phyloP scores from a whole-genome alignment of 2,329 filamentous ascomycete species.

The Neoascochyta sp. region DNA sequence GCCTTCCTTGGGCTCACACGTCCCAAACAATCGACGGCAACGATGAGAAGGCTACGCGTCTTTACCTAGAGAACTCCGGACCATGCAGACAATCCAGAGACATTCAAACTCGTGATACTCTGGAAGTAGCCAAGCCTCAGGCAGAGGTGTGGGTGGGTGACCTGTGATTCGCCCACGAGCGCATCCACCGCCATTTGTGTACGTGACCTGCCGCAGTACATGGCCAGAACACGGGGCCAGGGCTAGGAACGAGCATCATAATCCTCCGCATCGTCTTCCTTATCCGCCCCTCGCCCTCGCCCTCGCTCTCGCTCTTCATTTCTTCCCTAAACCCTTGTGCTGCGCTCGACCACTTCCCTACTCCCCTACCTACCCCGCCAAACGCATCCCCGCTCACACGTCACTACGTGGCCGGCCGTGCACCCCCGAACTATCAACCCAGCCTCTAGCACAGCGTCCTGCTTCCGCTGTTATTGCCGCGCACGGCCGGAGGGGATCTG shows the following conservation, averaged over 20 bases:
- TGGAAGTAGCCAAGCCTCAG: slow-evolving; percentile 18
- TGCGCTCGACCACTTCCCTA: slow-evolving; percentile 7
- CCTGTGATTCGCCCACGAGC: slow-evolving; percentile 25
- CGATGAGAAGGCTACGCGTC: no score
- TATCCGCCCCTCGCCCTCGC: slow-evolving; percentile 4
- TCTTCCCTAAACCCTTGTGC: slow-evolving; percentile 5
- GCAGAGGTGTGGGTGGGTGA: slow-evolving; percentile 13
- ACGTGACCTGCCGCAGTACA: slow-evolving; percentile 24
- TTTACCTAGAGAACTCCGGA: no score
- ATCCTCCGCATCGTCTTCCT: slow-evolving; percentile 10
- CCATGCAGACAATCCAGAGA: slow-evolving; percentile 9
- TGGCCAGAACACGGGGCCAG: slow-evolving; percentile 24
- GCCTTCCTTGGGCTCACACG: no score
- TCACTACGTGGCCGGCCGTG: slow-evolving; percentile 22
- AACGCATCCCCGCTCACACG: slow-evolving; percentile 14
- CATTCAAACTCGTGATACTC: no score
- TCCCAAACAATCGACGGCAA: no score
- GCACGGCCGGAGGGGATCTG: no score
- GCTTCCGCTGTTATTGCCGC: no score
- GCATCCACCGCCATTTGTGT: slow-evolving; percentile 23
- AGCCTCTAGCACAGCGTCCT: slow-evolving; percentile 17
- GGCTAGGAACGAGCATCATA: slow-evolving; percentile 18
- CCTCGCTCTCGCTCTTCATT: slow-evolving; percentile 6
- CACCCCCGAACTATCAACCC: slow-evolving; percentile 16
- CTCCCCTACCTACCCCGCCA: slow-evolving; percentile 7